Evolutionary conservation across 352 stramenopile genomes (phyloP).

Genomic region (Pythium sp.): DNA sequence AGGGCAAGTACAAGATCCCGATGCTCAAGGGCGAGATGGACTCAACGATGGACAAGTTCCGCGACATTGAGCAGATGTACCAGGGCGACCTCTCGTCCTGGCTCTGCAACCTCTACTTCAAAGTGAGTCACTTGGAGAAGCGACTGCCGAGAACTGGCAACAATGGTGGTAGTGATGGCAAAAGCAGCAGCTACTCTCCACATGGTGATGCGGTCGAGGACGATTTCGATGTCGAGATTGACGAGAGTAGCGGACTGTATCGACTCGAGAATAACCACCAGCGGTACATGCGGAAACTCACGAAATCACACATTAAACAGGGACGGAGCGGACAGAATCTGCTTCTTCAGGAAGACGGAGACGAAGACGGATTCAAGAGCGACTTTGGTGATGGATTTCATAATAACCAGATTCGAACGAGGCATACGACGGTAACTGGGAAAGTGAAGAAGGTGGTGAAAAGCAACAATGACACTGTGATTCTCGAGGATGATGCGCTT

Average conservation of each 20-base stretch:
- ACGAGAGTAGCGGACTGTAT: constrained; percentile 37
- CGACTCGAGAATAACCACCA: constrained; percentile 41
- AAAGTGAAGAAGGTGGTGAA: not conserved
- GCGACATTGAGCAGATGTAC: constrained; percentile 69
- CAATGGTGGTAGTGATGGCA: not conserved
- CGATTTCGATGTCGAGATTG: constrained; percentile 48
- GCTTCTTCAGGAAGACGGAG: not conserved
- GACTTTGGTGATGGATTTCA: not conserved
- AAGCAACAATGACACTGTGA: not conserved
- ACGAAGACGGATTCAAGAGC: not conserved
- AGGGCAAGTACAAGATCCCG: constrained; percentile 84
- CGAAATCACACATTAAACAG: constrained; percentile 7
- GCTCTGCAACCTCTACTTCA: constrained; percentile 90
- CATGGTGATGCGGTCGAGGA: constrained; percentile 6
- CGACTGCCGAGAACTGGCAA: constrained; percentile 17
- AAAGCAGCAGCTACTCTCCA: not conserved
- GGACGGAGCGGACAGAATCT: not conserved
- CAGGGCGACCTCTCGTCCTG: constrained; percentile 71
- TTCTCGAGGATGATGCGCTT: not conserved
- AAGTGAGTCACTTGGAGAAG: constrained; percentile 47
- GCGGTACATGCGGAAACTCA: constrained; percentile 42
- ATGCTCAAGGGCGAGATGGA: constrained; percentile 84
- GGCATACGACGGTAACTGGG: not conserved
- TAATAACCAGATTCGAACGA: not conserved
- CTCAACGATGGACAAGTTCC: constrained; percentile 70